Evolutionary conservation across 2,329 filamentous ascomycete species (phyloP), one percentile per base, ranked within the genome.

Genomic region (Trichophyton equinum): DNA sequence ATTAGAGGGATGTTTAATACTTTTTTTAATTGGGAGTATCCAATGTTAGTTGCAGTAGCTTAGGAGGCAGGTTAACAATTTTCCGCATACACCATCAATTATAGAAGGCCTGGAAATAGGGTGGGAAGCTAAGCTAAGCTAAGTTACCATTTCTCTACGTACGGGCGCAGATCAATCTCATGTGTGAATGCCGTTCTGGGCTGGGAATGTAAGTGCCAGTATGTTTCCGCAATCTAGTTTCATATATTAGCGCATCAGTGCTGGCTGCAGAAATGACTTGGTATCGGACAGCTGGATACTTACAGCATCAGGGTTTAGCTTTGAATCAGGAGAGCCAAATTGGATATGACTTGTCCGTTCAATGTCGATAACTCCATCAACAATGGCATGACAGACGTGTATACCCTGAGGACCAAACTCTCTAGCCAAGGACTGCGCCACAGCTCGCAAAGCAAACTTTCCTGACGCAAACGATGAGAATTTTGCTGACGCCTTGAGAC

Each of bases 341-440:
- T 80, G 70, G 74, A 75, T 85, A 42, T 79, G 80, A 71, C 85
- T 86, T 1, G 85, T 87, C 64, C 82, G 78, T 0, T 88, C 87
- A 60, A 88, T 91, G 71, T 95, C 87, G 71, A 96, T 95, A 1
- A 89, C 81, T 0, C 89, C 91, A 69, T 96, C 91, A 60, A 95
- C 85, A 63, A 95, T 84, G 4, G 86, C 84, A 74, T 95, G 89
- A 0, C 86, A 83, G 0, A 95, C 86, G 72, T 96, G 91, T 1
- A 96, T 82, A 1, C 91, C 91, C 71, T 88, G 79, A 0, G 91
- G 89, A 0, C 87, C 88, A 72, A 94, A 96, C 71, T 96, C 91
- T 61, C 87, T 82, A 0, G 90, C 88, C 27, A 95, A 78, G 38
- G 83, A 87, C 73, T 92, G 89, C 0, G 82, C 80, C 58, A 95